Evolutionary conservation across 306 rosid genomes (phyloP).

Genomic region (Trifolium repens): DNA sequence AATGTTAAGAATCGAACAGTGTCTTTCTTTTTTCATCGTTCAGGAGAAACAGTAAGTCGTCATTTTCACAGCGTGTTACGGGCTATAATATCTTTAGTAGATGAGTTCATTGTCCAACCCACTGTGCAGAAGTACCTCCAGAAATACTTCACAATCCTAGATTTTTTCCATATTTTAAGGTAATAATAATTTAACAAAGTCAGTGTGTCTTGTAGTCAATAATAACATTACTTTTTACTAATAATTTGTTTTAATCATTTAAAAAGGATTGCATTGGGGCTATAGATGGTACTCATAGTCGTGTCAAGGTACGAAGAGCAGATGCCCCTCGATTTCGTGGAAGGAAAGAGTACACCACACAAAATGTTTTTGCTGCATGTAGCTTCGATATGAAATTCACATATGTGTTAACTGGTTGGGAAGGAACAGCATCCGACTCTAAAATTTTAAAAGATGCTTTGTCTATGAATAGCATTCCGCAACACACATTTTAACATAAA

Average conservation of each 20-base stretch:
- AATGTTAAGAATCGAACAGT: background rate
- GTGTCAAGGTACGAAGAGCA: background rate
- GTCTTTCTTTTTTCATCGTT: background rate
- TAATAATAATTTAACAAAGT: background rate
- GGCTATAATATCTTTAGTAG: background rate
- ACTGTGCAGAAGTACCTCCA: background rate
- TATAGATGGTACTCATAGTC: background rate
- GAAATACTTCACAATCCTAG: background rate
- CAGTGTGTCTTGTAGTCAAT: background rate
- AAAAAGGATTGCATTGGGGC: background rate
- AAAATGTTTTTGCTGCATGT: background rate
- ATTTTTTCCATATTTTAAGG: conserved; percentile 3
- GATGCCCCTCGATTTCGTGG: background rate
- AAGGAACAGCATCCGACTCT: background rate
- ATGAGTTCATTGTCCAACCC: background rate
- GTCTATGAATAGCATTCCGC: too few species aligned
- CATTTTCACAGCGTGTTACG: background rate
- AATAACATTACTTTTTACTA: background rate
- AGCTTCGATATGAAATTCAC: conserved; percentile 21
- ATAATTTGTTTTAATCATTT: background rate
- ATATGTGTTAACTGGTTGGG: background rate
- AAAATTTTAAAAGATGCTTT: background rate
- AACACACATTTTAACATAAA: too few species aligned
- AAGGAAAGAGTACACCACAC: background rate
- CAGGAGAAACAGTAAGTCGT: background rate